Evolutionary conservation across 257 asterid species (phyloP).

Genomic region (Scutellaria barbata): DNA sequence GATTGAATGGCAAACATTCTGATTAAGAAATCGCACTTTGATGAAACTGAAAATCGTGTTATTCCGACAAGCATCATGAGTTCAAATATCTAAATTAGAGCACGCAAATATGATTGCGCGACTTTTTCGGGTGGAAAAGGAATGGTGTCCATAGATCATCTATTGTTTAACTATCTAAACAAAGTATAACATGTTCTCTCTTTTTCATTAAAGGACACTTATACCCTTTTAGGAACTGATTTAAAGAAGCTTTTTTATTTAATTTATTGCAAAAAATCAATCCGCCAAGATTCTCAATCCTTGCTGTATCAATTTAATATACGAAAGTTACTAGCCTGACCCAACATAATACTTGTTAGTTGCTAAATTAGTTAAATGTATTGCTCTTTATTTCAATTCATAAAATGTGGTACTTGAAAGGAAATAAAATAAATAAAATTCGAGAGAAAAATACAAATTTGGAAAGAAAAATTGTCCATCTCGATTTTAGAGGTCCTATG

Average conservation of each 20-base stretch:
- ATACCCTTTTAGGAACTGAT: constrained; percentile 27
- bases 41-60: background rate
- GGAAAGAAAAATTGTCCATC: background rate
- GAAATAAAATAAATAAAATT: background rate
- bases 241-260: background rate
- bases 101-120: constrained; percentile 28
- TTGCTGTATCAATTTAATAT: constrained; percentile 4
- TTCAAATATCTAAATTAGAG: constrained; percentile 29
- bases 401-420: background rate
- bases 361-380: background rate
- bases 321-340: background rate
- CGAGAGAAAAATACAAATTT: background rate
- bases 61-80: constrained; percentile 40
- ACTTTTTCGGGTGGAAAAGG: constrained; percentile 31
- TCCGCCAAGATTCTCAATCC: constrained; percentile 9
- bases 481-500: too few species aligned
- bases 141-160: constrained; percentile 27
- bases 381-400: background rate
- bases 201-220: constrained; percentile 11
- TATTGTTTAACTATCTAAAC: background rate
- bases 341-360: constrained; percentile 5
- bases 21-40: constrained; percentile 31
- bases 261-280: background rate
- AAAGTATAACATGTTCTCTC: background rate
- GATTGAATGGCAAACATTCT: constrained; percentile 32